Evolutionary conservation across 345 rosid genomes (phyloP), one percentile per base, ranked within the genome.

Genomic region (Fremontodendron californicum): DNA sequence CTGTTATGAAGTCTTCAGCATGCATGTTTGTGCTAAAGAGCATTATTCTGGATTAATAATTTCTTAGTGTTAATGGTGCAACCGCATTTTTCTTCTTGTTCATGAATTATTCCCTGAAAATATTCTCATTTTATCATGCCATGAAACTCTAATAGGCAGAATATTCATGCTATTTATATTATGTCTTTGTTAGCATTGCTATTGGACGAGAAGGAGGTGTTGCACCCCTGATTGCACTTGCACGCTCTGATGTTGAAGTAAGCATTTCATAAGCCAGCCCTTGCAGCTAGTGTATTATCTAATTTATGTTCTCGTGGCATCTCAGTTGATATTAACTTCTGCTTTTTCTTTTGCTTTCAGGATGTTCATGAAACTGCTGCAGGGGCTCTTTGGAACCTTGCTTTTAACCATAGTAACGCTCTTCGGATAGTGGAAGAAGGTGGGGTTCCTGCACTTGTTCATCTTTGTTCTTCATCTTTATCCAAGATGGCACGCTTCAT

Each of bases 281-380:
- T 27, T 33, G 35, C 45, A 5, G 18, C 16, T 5, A 48, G 21
- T 13, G 48, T 75, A 29, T 48, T 2, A 9, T 42, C 54, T 45
- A 9, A 54, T 8, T n/a, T 48, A 6, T 33, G 3, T 18, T 40
- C 1, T 19, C 64, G 42, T 71, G 8, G 57, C 40, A 29, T 37
- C 40, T 68, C 58, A 69, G 49, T 51, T 74, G 67, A 27, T 63
- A 27, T 62, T 75, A 65, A 35, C 79, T 57, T 6, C n/a, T 63
- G 19, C 42, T 31, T 51, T 75, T 79, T 43, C 74, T 68, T 51
- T 75, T 79, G 49, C 74, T 68, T 70, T 63, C 85, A 92, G 97
- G 97, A 92, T 89, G 97, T 92, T 77, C 97, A 92, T 85, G 97
- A 92, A 83, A 92, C 97, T 19, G 97, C 97, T 31, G 97, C 94